These are phyloP conservation scores for Nemophila menziesii DNA, from an alignment of 257 asterid species.

Conservation along the genomic window DNA sequence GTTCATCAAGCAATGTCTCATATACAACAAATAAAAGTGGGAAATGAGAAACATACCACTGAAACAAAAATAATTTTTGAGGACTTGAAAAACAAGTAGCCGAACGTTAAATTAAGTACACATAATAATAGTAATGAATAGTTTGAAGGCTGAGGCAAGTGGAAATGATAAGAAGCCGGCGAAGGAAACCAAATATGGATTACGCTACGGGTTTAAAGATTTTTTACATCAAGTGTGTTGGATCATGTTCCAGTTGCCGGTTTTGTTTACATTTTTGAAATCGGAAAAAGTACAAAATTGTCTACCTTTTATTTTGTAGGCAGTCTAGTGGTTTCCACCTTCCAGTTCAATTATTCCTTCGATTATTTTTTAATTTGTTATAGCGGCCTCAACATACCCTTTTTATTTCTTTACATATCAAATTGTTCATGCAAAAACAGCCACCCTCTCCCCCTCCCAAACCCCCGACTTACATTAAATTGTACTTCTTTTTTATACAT, in stretches of 20 bases:
- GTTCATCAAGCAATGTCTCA: constrained; percentile 7
- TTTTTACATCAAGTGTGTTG: neutral
- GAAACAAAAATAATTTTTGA: constrained; percentile 2
- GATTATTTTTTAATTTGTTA: constrained; percentile 24
- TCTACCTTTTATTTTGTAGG: constrained; percentile 23
- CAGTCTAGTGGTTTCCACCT: constrained; percentile 51
- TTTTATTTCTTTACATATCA: no score
- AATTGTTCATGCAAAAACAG: no score
- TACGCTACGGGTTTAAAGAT: neutral
- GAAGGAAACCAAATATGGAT: constrained; percentile 3
- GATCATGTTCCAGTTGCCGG: neutral
- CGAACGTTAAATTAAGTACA: neutral
- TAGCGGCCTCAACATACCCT: no score
- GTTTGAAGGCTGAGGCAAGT: constrained; percentile 2
- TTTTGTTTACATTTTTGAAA: constrained; percentile 21
- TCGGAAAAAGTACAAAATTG: constrained; percentile 9
- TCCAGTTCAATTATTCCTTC: constrained; percentile 31
- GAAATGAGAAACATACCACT: constrained; percentile 23
- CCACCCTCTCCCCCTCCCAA: no score
- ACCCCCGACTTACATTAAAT: no score
- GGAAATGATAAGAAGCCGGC: neutral
- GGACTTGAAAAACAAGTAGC: neutral
- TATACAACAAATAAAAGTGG: constrained; percentile 25
- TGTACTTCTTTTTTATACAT: no score
- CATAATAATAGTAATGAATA: neutral